Evolutionary conservation across 768 basidiomycete species (phyloP), one percentile per base, ranked within the genome.

Genomic region (Nidularia pulvinata): DNA sequence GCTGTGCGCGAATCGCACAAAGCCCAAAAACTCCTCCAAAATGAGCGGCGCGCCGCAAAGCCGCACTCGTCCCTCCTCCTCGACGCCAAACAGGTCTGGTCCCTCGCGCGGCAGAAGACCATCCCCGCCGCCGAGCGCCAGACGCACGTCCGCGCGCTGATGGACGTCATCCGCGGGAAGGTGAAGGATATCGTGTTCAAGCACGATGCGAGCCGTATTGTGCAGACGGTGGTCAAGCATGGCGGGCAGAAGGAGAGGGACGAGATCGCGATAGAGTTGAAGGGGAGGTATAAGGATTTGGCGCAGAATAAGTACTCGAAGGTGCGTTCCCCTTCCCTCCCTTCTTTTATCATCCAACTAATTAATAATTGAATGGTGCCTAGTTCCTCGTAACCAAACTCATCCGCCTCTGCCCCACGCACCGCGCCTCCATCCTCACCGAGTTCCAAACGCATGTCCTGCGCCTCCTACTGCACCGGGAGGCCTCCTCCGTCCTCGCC

Each of bases 231-330:
- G 10, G 89, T 96, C 47, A 95, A 91, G 63, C 84, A 89, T 55
- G 95, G 95, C 3, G 77, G 82, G 16, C 88, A 79, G 60, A 75
- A 76, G 56, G 89, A 95, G 67, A 70, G 93, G 45, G 83, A 91
- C 42, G 87, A 92, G 65, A 81, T 97, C 47, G 95, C 93, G 0
- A 69, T 69, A 7, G 95, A 97, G 70, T 77, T 97, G 47, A 88
- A 91, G 65, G 93, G 93, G 1, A 78, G 79, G 52, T 96, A 86
- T 64, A 82, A 77, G 63, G 85, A 85, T 42, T 77, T 96, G 51
- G 86, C 87, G 37, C 89, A 92, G 69, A 90, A 84, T 63, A 94
- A 89, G 71, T 97, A 97, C 66, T 93, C 93, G 36, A 96, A 94
- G 79, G 93, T 89, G 54, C 48, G 75, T 61, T 33, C 11, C 25